Evolutionary conservation across 2,329 filamentous ascomycete genomes (phyloP).

Genomic region (Fusarium keratoplasticum): DNA sequence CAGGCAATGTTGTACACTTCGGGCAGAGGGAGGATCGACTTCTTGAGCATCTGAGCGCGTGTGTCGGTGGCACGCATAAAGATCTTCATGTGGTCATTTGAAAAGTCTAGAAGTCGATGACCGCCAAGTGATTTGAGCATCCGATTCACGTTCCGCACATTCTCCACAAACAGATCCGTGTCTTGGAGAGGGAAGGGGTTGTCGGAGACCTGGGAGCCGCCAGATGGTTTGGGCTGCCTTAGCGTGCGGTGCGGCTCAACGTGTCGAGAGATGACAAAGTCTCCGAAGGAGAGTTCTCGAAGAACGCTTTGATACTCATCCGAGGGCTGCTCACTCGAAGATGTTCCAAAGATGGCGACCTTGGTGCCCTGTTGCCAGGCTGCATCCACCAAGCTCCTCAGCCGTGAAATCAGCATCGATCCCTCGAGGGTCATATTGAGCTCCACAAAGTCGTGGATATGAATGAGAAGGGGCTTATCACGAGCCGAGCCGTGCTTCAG

Average conservation of each 20-base stretch:
- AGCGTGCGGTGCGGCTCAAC: constrained; percentile 42
- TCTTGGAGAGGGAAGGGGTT: constrained; percentile 46
- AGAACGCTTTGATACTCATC: constrained; percentile 56
- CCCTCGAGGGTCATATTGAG: constrained; percentile 78
- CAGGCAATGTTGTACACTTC: constrained; percentile 55
- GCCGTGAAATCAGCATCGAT: constrained; percentile 73
- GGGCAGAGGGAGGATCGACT: constrained; percentile 52
- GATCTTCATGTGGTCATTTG: constrained; percentile 39
- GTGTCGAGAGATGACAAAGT: constrained; percentile 54
- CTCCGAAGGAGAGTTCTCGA: constrained; percentile 54
- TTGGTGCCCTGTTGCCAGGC: constrained; percentile 77
- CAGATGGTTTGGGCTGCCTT: constrained; percentile 45
- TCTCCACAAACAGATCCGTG: constrained; percentile 58
- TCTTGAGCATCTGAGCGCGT: constrained; percentile 46
- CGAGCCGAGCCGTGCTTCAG: constrained; percentile 46
- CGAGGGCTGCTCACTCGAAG: constrained; percentile 65
- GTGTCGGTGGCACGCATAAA: constrained; percentile 44
- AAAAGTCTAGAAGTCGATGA: constrained; percentile 38
- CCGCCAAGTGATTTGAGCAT: constrained; percentile 57
- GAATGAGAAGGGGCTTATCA: constrained; percentile 73
- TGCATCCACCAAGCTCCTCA: constrained; percentile 78
- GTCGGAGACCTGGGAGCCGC: constrained; percentile 31
- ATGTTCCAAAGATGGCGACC: constrained; percentile 85
- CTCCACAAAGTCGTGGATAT: constrained; percentile 84
- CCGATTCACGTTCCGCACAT: constrained; percentile 59